Conservation (phyloP, 495 filamentous ascomycete genomes). For the Usnea hakonensis region DNA sequence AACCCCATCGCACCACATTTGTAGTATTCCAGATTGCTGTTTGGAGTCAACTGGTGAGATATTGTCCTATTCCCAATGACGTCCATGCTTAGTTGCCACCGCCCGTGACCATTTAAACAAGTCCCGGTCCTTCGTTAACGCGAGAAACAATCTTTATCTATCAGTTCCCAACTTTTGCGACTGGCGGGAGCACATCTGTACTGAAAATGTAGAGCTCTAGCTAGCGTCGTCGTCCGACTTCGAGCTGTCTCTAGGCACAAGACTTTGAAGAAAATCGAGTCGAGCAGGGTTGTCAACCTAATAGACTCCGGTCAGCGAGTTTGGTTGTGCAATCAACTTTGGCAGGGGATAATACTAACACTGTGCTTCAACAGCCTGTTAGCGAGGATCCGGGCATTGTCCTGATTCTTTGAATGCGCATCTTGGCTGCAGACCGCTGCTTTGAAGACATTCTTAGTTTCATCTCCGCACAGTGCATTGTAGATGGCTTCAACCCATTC, state of each 20-base stretch:
- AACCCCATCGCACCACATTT: no score
- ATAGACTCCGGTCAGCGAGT: not conserved
- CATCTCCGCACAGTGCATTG: slow-evolving; percentile 41
- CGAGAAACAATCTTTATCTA: no score
- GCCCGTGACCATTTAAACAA: no score
- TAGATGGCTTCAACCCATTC: slow-evolving; percentile 46
- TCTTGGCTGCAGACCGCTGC: not conserved
- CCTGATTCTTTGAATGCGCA: slow-evolving; percentile 44
- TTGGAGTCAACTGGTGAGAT: no score
- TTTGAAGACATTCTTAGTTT: slow-evolving; percentile 36
- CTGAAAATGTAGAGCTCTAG: not conserved
- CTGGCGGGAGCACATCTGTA: not conserved
- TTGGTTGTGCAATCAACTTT: not conserved
- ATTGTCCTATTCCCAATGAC: no score
- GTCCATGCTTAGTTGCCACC: no score
- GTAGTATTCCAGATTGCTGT: no score
- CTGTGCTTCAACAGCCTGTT: slow-evolving; percentile 50
- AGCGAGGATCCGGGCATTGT: slow-evolving; percentile 57
- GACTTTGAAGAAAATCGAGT: not conserved
- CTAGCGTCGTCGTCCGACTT: not conserved
- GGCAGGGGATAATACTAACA: slow-evolving; percentile 26
- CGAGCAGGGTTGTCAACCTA: not conserved
- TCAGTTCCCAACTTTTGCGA: not conserved
- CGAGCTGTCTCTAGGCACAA: not conserved
- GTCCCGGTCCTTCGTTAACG: no score